Conservation (phyloP, 73 alveolate genomes). For the Paramecium octaurelia region DNA sequence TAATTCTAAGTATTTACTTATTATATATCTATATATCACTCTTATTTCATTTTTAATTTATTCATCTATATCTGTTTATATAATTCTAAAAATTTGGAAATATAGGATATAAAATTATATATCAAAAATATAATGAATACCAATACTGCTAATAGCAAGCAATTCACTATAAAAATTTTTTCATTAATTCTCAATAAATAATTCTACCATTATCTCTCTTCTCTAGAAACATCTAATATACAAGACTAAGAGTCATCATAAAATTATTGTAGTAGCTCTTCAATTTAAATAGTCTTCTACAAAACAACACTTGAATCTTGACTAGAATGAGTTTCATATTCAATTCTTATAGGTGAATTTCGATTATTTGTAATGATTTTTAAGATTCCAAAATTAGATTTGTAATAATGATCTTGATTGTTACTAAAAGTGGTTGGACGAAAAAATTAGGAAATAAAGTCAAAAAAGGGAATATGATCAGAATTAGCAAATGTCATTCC, state of each 20-base stretch:
- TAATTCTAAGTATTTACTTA: too few relatives aligned
- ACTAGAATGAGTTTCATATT: conserved; percentile 7
- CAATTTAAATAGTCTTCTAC: background rate
- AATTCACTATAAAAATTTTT: background rate
- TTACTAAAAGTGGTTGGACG: conserved; percentile 9
- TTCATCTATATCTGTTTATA: background rate
- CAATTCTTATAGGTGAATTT: background rate
- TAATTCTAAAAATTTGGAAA: background rate
- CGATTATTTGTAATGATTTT: background rate
- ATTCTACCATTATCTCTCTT: background rate
- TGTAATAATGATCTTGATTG: background rate
- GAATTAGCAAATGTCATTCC: conserved; percentile 74
- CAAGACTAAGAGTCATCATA: background rate
- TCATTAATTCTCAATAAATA: background rate
- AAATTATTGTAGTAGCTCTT: background rate
- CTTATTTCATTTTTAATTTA: background rate
- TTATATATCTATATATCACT: background rate
- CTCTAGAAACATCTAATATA: background rate
- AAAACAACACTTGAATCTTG: background rate
- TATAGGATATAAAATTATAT: background rate
- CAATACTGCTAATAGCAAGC: background rate
- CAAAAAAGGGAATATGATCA: conserved; percentile 31
- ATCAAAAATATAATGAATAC: background rate
- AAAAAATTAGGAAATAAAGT: background rate
- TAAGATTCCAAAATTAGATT: background rate